Evolutionary conservation across 805 yeast genomes (phyloP).

Genomic region (Ogataea siamensis): DNA sequence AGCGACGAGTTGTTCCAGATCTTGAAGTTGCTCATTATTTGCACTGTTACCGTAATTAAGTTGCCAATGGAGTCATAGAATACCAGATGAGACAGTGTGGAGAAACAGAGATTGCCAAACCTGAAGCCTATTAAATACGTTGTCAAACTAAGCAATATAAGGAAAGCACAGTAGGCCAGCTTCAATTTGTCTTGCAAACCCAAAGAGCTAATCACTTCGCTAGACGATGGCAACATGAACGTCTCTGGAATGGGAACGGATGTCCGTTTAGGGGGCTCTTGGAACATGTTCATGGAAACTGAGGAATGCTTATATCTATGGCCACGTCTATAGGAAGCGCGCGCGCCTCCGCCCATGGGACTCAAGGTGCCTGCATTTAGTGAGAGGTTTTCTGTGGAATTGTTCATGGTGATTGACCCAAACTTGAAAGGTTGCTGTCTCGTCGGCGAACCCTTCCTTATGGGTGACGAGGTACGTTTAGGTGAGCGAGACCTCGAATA

Average conservation of each 20-base stretch:
- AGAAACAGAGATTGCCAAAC: constrained; percentile 56
- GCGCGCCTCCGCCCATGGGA: constrained; percentile 28
- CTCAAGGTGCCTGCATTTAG: constrained; percentile 8
- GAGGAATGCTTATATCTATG: constrained; percentile 95
- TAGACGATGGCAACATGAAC: constrained; percentile 68
- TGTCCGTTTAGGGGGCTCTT: constrained; percentile 78
- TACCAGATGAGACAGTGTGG: constrained; percentile 81
- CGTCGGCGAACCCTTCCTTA: constrained; percentile 33
- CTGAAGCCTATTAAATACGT: constrained; percentile 61
- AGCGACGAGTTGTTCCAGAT: constrained; percentile 85
- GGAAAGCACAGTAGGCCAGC: constrained; percentile 57
- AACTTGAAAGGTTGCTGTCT: constrained; percentile 60
- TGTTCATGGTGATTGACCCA: constrained; percentile 45
- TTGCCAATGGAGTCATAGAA: constrained; percentile 86
- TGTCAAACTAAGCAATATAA: constrained; percentile 50
- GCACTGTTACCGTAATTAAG: constrained; percentile 64
- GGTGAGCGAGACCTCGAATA: constrained; percentile 26
- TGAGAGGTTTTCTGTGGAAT: constrained; percentile 21
- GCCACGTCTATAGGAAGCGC: constrained; percentile 81
- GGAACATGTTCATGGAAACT: constrained; percentile 92
- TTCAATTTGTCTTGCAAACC: constrained; percentile 55
- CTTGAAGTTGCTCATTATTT: constrained; percentile 84
- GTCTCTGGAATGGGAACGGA: constrained; percentile 60
- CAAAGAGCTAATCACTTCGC: constrained; percentile 63
- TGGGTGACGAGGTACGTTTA: constrained; percentile 25